phyloP scores from a whole-genome alignment of 2,329 filamentous ascomycete species.

The Hirsutella minnesotensis region DNA sequence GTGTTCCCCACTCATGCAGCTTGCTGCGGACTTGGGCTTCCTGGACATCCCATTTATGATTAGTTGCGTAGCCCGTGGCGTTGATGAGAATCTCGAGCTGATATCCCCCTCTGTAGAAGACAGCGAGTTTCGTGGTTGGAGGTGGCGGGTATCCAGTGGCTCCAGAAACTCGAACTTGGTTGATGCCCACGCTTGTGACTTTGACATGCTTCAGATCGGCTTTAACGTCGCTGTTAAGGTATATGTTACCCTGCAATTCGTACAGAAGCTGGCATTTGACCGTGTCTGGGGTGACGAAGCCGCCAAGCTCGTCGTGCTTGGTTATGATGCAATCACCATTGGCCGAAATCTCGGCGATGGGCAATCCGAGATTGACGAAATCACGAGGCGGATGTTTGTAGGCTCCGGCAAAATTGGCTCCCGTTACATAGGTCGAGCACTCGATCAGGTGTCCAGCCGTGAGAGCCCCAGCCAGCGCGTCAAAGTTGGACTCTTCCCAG shows the following conservation, averaged over 20 bases:
- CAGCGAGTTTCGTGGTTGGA: slow-evolving; percentile 38
- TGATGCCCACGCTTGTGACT: slow-evolving; percentile 20
- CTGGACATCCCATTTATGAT: slow-evolving; percentile 34
- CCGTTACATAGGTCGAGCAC: slow-evolving; percentile 37
- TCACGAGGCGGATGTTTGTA: slow-evolving; percentile 10
- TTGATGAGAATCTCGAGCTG: slow-evolving; percentile 32
- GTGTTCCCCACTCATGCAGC: slow-evolving; percentile 23
- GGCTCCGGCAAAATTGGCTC: slow-evolving; percentile 36
- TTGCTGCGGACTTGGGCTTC: slow-evolving; percentile 33
- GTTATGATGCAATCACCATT: slow-evolving; percentile 35
- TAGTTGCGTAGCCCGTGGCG: slow-evolving; percentile 33
- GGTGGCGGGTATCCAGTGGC: slow-evolving; percentile 31
- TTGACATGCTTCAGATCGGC: slow-evolving; percentile 24
- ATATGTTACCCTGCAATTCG: slow-evolving; percentile 33
- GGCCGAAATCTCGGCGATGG: slow-evolving; percentile 34
- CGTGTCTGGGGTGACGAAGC: slow-evolving; percentile 21
- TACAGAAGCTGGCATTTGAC: slow-evolving; percentile 37
- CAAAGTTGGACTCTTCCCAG: slow-evolving; percentile 31
- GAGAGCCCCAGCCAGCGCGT: slow-evolving; percentile 32
- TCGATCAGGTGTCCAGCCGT: slow-evolving; percentile 39
- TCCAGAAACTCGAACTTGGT: slow-evolving; percentile 27
- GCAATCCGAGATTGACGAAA: slow-evolving; percentile 27
- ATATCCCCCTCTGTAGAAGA: slow-evolving; percentile 36
- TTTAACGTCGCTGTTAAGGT: slow-evolving; percentile 36
- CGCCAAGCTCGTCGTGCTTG: slow-evolving; percentile 32